Percentiles rank a stretch among this genome's conserved stretches.
phyloP scores from a whole-genome alignment of 164 flowering plant species.

The Buxus sempervirens region DNA sequence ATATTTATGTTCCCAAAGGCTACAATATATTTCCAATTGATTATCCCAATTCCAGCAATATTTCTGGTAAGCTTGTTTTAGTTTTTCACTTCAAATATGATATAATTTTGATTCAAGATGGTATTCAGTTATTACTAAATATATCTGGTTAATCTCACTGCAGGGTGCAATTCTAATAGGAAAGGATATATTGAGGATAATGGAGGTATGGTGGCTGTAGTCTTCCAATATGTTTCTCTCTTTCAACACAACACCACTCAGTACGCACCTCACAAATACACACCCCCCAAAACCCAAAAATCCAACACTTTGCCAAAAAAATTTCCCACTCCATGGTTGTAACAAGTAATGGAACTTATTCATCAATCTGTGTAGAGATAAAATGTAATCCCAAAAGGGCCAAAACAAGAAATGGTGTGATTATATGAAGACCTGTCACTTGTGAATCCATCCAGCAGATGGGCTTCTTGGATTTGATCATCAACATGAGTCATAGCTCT shows the following conservation, averaged over 20 bases:
- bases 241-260: no score
- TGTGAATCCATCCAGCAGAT: no score
- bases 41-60: constrained; percentile 86
- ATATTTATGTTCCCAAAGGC: constrained; percentile 76
- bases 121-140: neutral
- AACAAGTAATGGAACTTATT: neutral
- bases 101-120: neutral
- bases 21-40: constrained; percentile 48
- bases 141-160: constrained; percentile 7
- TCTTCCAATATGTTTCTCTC: neutral
- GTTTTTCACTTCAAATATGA: neutral
- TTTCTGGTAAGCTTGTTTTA: constrained; percentile 49
- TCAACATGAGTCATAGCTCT: neutral
- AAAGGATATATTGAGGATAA: constrained; percentile 54
- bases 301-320: no score
- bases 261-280: no score
- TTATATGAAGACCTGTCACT: no score
- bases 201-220: constrained; percentile 53
- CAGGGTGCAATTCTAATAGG: constrained; percentile 85
- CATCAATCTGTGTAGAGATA: neutral
- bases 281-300: no score
- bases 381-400: no score
- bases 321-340: no score
- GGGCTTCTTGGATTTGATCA: neutral
- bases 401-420: no score